Evolutionary conservation across 2,329 filamentous ascomycete genomes (phyloP).

Genomic region (Chrysoporthe deuterocubensis): DNA sequence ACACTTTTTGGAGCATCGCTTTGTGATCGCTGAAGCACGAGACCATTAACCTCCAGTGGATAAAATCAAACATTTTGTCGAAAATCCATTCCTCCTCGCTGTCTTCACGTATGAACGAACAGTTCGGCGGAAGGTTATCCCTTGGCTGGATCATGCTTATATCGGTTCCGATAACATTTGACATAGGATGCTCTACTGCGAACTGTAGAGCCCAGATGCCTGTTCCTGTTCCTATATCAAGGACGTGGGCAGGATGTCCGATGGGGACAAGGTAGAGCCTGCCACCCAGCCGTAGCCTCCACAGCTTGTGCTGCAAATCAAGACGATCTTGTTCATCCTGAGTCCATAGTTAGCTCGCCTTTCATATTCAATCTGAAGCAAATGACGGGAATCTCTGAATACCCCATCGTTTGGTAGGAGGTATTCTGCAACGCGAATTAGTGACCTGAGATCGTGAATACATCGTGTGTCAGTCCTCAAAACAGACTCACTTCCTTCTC

Average conservation of each 20-base stretch:
- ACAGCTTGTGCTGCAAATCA: slow-evolving; percentile 18
- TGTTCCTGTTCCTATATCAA: slow-evolving; percentile 21
- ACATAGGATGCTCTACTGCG: slow-evolving; percentile 22
- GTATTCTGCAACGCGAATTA: slow-evolving; percentile 9
- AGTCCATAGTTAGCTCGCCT: neutral
- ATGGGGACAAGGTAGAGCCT: slow-evolving; percentile 11
- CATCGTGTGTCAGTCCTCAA: neutral
- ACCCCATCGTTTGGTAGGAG: slow-evolving; percentile 20
- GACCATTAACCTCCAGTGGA: slow-evolving; percentile 17
- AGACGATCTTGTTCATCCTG: slow-evolving; percentile 20
- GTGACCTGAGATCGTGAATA: too few relatives aligned
- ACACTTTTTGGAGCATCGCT: slow-evolving; percentile 4
- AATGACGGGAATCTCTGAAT: neutral
- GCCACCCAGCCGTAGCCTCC: slow-evolving; percentile 1
- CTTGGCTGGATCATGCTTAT: slow-evolving; percentile 30
- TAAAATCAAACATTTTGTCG: slow-evolving; percentile 8
- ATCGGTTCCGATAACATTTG: slow-evolving; percentile 29
- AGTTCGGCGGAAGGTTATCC: slow-evolving; percentile 24
- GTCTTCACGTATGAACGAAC: slow-evolving; percentile 13
- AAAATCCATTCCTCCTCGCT: slow-evolving; percentile 20
- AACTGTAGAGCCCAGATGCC: slow-evolving; percentile 19
- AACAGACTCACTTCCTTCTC: slow-evolving; percentile 12
- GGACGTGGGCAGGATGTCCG: neutral
- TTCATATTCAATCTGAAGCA: neutral
- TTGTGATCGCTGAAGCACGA: slow-evolving; percentile 7